Conservation (phyloP, 1,284 basidiomycete species). For the Naganishia sp. region DNA sequence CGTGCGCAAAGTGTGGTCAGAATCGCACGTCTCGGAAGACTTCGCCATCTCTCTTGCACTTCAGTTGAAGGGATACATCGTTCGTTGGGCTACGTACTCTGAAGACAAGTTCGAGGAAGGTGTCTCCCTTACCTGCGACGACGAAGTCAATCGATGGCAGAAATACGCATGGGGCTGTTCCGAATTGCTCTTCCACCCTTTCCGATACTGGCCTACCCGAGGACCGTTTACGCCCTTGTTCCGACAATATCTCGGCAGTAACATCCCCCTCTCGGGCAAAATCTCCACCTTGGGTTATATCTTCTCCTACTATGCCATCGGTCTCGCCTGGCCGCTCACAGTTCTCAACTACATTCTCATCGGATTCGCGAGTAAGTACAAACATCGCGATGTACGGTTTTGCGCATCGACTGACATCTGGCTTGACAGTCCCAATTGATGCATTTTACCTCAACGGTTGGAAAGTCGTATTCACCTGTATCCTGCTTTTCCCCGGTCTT, state of each 20-base stretch:
- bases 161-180: slow-evolving; percentile 64
- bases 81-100: slow-evolving; percentile 81
- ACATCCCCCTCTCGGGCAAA: slow-evolving; percentile 55
- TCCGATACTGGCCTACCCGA: slow-evolving; percentile 67
- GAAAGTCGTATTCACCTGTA: slow-evolving; percentile 61
- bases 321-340: slow-evolving; percentile 42
- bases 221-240: slow-evolving; percentile 78
- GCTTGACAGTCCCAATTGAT: slow-evolving; percentile 36
- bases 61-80: slow-evolving; percentile 64
- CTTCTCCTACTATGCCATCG: slow-evolving; percentile 49
- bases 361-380: slow-evolving; percentile 35
- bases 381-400: too few species aligned
- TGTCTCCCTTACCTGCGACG: slow-evolving; percentile 64
- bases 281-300: slow-evolving; percentile 47
- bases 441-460: slow-evolving; percentile 47
- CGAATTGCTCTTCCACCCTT: slow-evolving; percentile 57
- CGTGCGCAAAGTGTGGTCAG: slow-evolving; percentile 72
- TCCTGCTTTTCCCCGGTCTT: slow-evolving; percentile 70
- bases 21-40: slow-evolving; percentile 77
- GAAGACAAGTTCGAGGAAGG: slow-evolving; percentile 81
- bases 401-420: not conserved
- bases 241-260: slow-evolving; percentile 71
- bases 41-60: slow-evolving; percentile 72
- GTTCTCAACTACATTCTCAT: slow-evolving; percentile 44
- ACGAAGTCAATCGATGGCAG: slow-evolving; percentile 71